A percentile compares a stretch with the other conserved stretches of the same genome.
Evolutionary conservation across 257 asterid species (phyloP).

Genomic region (Capsicum rhomboideum): DNA sequence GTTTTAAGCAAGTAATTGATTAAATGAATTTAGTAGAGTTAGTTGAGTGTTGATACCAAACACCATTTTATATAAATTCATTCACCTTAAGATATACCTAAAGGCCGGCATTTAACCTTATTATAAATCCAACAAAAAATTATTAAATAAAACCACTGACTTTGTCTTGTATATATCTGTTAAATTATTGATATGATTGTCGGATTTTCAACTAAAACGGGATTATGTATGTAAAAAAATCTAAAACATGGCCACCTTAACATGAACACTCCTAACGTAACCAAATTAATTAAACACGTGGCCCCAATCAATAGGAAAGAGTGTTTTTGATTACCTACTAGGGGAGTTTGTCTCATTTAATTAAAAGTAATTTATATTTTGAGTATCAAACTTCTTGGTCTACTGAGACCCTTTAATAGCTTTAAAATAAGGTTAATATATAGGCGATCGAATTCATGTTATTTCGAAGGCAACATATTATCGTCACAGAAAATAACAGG

Average conservation of each 20-base stretch:
- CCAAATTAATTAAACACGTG: neutral
- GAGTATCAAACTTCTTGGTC: neutral
- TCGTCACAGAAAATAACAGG: too few relatives aligned
- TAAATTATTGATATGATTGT: conserved; percentile 1
- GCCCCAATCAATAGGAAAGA: neutral
- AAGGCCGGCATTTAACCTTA: neutral
- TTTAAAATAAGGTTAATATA: neutral
- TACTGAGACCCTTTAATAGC: neutral
- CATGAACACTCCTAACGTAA: neutral
- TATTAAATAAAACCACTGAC: neutral
- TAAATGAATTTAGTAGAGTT: neutral
- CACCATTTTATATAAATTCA: neutral
- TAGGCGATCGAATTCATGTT: too few relatives aligned
- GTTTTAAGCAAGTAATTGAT: neutral
- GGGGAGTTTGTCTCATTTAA: neutral
- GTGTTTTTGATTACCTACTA: neutral
- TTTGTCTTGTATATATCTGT: neutral
- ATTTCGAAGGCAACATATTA: too few relatives aligned
- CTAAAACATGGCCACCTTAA: neutral
- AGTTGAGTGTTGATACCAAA: conserved; percentile 6
- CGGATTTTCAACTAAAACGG: neutral
- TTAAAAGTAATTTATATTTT: neutral
- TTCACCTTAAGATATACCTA: neutral
- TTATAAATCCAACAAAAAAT: neutral
- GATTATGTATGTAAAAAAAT: neutral